These are phyloP conservation scores for Samsoniella hepiali DNA, from an alignment of 2,329 filamentous ascomycete species.

Conservation along the genomic window DNA sequence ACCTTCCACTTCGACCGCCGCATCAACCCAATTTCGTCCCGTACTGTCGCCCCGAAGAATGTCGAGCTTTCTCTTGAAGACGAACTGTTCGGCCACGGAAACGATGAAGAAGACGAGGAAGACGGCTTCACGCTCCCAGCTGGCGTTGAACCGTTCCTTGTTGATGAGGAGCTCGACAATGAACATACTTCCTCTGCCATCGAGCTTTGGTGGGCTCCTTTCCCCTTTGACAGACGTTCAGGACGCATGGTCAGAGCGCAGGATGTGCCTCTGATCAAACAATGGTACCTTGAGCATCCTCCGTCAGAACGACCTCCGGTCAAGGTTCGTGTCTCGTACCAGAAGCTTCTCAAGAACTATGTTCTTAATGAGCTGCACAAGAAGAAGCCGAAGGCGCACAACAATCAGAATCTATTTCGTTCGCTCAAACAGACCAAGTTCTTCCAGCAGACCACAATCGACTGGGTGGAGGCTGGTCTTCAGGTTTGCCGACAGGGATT, in stretches of 20 bases:
- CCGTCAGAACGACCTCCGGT: slow-evolving; percentile 82
- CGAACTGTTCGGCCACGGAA: slow-evolving; percentile 80
- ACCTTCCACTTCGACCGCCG: slow-evolving; percentile 98
- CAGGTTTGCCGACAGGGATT: slow-evolving; percentile 98
- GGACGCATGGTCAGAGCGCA: slow-evolving; percentile 95
- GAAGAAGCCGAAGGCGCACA: slow-evolving; percentile 91
- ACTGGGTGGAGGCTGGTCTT: slow-evolving; percentile 98
- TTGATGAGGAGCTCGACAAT: slow-evolving; percentile 83
- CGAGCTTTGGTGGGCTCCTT: slow-evolving; percentile 96
- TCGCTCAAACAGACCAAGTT: slow-evolving; percentile 96
- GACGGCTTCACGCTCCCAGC: slow-evolving; percentile 80
- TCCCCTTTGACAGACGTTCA: slow-evolving; percentile 89
- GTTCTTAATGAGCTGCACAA: slow-evolving; percentile 97
- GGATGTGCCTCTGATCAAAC: slow-evolving; percentile 94
- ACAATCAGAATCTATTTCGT: slow-evolving; percentile 85
- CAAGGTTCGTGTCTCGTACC: slow-evolving; percentile 96
- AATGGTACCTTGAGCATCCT: slow-evolving; percentile 97
- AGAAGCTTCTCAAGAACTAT: slow-evolving; percentile 93
- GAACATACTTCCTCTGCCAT: slow-evolving; percentile 89
- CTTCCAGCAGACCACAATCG: slow-evolving; percentile 98
- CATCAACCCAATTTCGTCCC: slow-evolving; percentile 95
- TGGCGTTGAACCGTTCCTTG: slow-evolving; percentile 81
- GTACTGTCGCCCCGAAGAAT: slow-evolving; percentile 91
- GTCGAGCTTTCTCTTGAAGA: slow-evolving; percentile 91
- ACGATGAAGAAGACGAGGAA: slow-evolving; percentile 70